Base-by-base conservation (phyloP, 805 yeast species). In the Ogataea naganishii region DNA sequence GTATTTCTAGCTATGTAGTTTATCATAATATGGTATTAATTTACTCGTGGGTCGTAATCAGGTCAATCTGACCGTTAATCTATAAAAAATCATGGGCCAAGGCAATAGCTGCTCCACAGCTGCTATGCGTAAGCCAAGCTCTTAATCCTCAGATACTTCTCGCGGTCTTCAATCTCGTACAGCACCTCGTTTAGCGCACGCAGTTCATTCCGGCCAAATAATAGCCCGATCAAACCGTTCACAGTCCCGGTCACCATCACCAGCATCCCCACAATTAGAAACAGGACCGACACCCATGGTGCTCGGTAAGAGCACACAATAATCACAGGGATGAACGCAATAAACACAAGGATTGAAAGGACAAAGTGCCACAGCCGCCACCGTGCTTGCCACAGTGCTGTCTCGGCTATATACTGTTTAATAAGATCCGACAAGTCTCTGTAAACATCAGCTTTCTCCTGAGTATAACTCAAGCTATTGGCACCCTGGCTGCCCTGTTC, bases 121-220 rank as follows among this genome's bases (percentile, higher is more conserved):
- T n/a, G n/a, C n/a, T n/a, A n/a, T n/a, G n/a, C n/a, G n/a, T n/a
- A n/a, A n/a, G n/a, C n/a, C n/a, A n/a, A n/a, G n/a, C n/a, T n/a
- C 31, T 4, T 25, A 15, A 30, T 13, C n/a, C 20, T 32, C 12
- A 44, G 8, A 18, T 25, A 41, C 7, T 28, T 30, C 3, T 17
- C 16, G 9, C 42, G 40, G 25, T 57, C 63, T 6, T 50, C 53
- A 2, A 86, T 81, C 49, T 89, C 94, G 40, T 65, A 53, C 35
- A 69, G 68, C 5, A 85, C 85, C 55, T 89, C 97, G 15, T 56
- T 58, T 27, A 92, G 54, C 1, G 88, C 89, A 27, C 97, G 62
- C 30, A 61, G 51, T 49, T 92, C 98, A n/a, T 73, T 66, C 20
- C 85, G 63, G 1, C 94, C 94, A 48, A 88, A 89, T 18, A 85